phyloP scores from a whole-genome alignment of 129 eudicot species.

The Heracleum sosnowskyi region DNA sequence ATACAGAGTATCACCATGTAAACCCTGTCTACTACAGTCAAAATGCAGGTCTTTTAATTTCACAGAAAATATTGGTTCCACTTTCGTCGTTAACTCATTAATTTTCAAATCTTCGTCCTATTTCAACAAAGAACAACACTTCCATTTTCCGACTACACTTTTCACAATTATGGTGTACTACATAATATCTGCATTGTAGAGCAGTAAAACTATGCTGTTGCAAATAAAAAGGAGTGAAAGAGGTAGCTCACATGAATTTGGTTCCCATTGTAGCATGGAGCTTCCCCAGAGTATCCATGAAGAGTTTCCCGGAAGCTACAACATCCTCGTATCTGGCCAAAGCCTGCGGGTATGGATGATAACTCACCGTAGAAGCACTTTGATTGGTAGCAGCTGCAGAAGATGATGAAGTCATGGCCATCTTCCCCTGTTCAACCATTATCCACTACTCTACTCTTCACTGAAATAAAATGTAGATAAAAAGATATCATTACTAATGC shows the following conservation, averaged over 20 bases:
- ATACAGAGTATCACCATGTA: too few species aligned
- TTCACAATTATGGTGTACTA: too few species aligned
- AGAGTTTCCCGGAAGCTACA: constrained; percentile 37
- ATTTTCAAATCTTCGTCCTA: too few species aligned
- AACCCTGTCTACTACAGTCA: too few species aligned
- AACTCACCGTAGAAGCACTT: constrained; percentile 19
- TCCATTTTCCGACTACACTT: too few species aligned
- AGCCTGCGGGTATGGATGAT: constrained; percentile 49
- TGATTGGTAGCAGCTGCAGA: constrained; percentile 34
- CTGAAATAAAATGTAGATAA: background rate
- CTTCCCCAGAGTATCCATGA: constrained; percentile 67
- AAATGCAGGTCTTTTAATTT: too few species aligned
- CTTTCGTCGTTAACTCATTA: too few species aligned
- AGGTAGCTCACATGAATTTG: constrained; percentile 63
- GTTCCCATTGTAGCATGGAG: constrained; percentile 90
- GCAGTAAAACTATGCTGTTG: background rate
- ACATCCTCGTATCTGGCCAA: constrained; percentile 67
- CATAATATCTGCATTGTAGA: too few species aligned
- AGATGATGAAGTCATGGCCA: constrained; percentile 30
- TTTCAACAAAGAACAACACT: too few species aligned
- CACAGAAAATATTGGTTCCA: too few species aligned
- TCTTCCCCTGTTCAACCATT: constrained; percentile 16
- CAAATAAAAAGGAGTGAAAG: background rate
- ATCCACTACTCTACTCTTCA: constrained; percentile 2
- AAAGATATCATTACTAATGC: background rate